Conservation (phyloP, 1,284 basidiomycete species). For the Fistulina hepatica region DNA sequence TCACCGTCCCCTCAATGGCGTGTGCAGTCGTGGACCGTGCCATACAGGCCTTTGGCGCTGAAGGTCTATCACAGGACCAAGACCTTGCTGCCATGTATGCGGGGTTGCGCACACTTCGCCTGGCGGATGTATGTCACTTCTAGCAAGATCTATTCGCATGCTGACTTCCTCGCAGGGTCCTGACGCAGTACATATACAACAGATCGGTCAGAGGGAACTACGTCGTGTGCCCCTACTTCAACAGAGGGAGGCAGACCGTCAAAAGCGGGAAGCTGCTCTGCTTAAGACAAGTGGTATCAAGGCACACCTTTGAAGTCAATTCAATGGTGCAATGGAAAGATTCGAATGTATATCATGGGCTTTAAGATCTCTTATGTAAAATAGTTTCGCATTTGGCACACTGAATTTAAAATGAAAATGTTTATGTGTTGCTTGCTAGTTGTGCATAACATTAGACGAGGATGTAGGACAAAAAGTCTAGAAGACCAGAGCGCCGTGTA, state of each 20-base stretch:
- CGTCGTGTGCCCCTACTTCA: slow-evolving; percentile 52
- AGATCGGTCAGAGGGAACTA: slow-evolving; percentile 82
- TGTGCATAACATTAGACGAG: too few relatives aligned
- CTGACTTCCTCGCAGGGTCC: slow-evolving; percentile 49
- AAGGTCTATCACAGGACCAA: slow-evolving; percentile 88
- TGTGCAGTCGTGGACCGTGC: slow-evolving; percentile 83
- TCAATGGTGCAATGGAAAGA: too few relatives aligned
- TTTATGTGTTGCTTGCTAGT: too few relatives aligned
- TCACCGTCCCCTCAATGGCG: slow-evolving; percentile 86
- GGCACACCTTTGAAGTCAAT: slow-evolving; percentile 43
- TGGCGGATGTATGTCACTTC: slow-evolving; percentile 49
- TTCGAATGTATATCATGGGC: too few relatives aligned
- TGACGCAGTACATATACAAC: slow-evolving; percentile 90
- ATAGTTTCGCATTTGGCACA: too few relatives aligned
- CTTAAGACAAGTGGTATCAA: slow-evolving; percentile 51
- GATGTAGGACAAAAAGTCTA: too few relatives aligned
- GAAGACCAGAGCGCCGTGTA: too few relatives aligned
- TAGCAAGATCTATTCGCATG: slow-evolving; percentile 8
- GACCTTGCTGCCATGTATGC: slow-evolving; percentile 75
- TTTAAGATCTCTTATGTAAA: too few relatives aligned
- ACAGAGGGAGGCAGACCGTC: slow-evolving; percentile 40
- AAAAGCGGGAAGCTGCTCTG: slow-evolving; percentile 48
- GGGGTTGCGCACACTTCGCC: slow-evolving; percentile 74
- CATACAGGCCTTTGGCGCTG: slow-evolving; percentile 91
- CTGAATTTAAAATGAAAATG: too few relatives aligned